Conservation (phyloP, 805 yeast genomes). For the Saccharomycopsis vini region DNA sequence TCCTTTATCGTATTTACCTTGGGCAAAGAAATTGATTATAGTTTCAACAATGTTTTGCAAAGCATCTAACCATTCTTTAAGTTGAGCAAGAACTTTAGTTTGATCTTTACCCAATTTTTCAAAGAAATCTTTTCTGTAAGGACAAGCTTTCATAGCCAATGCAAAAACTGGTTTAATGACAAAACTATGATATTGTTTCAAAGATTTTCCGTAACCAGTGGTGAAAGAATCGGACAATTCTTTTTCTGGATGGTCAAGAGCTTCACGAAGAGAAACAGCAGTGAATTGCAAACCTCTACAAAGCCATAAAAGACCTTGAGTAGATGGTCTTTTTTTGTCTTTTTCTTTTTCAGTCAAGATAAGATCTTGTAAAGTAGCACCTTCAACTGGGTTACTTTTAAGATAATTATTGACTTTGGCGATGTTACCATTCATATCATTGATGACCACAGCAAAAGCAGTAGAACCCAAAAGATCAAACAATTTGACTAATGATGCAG, state of each 20-base stretch:
- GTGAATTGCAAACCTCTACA: slow-evolving; percentile 82
- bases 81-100: slow-evolving; percentile 54
- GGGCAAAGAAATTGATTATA: slow-evolving; percentile 64
- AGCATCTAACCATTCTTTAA: slow-evolving; percentile 66
- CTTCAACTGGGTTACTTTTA: slow-evolving; percentile 51
- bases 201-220: slow-evolving; percentile 73
- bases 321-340: slow-evolving; percentile 62
- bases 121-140: slow-evolving; percentile 80
- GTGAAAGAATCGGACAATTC: slow-evolving; percentile 76
- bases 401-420: slow-evolving; percentile 61
- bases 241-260: slow-evolving; percentile 46
- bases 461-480: slow-evolving; percentile 80
- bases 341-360: slow-evolving; percentile 63
- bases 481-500: slow-evolving; percentile 73
- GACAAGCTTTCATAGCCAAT: slow-evolving; percentile 92
- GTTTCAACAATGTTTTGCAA: slow-evolving; percentile 64
- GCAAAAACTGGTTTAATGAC: slow-evolving; percentile 80
- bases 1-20: slow-evolving; percentile 86
- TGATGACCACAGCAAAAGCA: slow-evolving; percentile 78
- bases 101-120: slow-evolving; percentile 73
- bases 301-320: slow-evolving; percentile 87
- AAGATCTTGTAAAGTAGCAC: slow-evolving; percentile 68
- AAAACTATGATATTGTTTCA: slow-evolving; percentile 74
- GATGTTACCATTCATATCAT: slow-evolving; percentile 82
- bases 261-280: slow-evolving; percentile 81